These are phyloP conservation scores for Aspergillus ellipticus DNA, from an alignment of 495 filamentous ascomycete species.

Conservation along the genomic window DNA sequence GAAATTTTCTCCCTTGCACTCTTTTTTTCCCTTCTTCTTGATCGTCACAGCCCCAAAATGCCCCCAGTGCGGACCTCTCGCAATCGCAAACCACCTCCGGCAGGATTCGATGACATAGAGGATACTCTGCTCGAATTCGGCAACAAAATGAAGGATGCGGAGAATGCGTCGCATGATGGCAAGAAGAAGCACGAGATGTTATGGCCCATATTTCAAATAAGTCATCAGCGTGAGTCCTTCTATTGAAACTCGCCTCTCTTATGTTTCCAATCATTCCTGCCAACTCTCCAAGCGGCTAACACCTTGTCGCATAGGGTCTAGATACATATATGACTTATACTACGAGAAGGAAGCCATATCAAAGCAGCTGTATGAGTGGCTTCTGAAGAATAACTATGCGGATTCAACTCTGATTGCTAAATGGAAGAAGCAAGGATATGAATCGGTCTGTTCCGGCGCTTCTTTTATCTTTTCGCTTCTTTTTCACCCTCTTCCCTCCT, in stretches of 20 bases:
- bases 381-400: constrained; percentile 94
- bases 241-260: neutral
- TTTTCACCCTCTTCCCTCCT: neutral
- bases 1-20: neutral
- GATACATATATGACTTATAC: constrained; percentile 97
- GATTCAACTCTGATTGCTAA: constrained; percentile 95
- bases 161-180: constrained; percentile 72
- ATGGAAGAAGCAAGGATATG: constrained; percentile 99
- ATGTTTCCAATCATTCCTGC: neutral
- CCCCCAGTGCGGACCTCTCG: constrained; percentile 75
- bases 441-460: constrained; percentile 71
- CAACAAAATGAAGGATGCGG: constrained; percentile 99
- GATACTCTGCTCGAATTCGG: constrained; percentile 91
- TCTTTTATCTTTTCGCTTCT: constrained; percentile 6
- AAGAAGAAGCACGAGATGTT: constrained; percentile 83
- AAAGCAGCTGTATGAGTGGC: constrained; percentile 87
- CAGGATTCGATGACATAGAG: constrained; percentile 94
- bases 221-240: constrained; percentile 72
- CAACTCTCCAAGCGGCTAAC: neutral
- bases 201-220: constrained; percentile 98
- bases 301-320: constrained; percentile 47
- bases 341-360: constrained; percentile 96
- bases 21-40: neutral
- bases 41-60: constrained; percentile 50
- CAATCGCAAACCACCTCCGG: constrained; percentile 86